Evolutionary conservation across 225 moss, liverwort and hornwort species (phyloP).

Genomic region (Sphagnum contortum): DNA sequence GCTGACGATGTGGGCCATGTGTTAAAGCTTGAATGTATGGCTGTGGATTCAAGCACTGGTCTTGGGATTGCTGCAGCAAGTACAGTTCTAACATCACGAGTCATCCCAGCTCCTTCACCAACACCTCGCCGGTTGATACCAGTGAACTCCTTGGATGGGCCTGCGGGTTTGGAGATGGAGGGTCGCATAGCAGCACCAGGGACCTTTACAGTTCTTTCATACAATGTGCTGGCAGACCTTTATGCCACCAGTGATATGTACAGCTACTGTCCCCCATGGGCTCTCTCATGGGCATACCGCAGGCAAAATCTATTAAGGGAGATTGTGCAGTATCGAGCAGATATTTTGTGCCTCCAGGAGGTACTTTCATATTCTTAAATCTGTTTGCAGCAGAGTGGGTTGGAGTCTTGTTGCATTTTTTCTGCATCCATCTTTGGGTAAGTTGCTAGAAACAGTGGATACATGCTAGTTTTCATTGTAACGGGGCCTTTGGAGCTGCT

Average conservation of each 20-base stretch:
- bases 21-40: constrained; percentile 66
- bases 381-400: too few species aligned
- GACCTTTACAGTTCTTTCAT: constrained; percentile 72
- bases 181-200: constrained; percentile 41
- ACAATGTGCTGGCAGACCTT: constrained; percentile 71
- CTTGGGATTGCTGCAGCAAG: constrained; percentile 25
- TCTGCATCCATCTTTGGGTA: too few species aligned
- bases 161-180: constrained; percentile 33
- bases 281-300: constrained; percentile 69
- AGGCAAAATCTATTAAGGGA: constrained; percentile 74
- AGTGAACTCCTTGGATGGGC: constrained; percentile 41
- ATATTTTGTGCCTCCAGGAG: constrained; percentile 88
- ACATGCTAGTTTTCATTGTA: too few species aligned
- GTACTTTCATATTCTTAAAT: constrained; percentile 10
- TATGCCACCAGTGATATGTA: constrained; percentile 70
- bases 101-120: constrained; percentile 74
- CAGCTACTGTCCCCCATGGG: constrained; percentile 86
- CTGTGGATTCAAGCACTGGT: constrained; percentile 46
- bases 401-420: too few species aligned
- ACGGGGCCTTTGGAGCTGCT: too few species aligned
- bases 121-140: constrained; percentile 62
- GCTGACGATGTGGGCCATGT: constrained; percentile 65
- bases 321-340: constrained; percentile 68
- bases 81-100: constrained; percentile 45
- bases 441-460: too few species aligned